Percentiles rank a stretch among this genome's conserved stretches.
Evolutionary conservation across 1,284 basidiomycete species (phyloP).

Genomic region (Mycena sp.): DNA sequence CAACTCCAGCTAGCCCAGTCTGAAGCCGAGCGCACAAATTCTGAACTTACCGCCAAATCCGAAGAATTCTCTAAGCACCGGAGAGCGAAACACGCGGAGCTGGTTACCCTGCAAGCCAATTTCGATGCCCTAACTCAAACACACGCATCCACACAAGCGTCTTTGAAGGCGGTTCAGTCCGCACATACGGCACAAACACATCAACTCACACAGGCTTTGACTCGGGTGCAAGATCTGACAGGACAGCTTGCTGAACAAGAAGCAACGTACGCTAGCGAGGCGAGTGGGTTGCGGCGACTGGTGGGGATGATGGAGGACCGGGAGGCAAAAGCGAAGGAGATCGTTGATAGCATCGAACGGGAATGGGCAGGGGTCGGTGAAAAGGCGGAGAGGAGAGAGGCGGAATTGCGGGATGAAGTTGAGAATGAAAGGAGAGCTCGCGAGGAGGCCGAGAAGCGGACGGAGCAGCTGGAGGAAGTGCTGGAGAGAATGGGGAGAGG

Average conservation of each 20-base stretch:
- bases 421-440: constrained; percentile 69
- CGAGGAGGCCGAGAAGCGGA: constrained; percentile 68
- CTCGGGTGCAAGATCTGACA: constrained; percentile 75
- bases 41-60: constrained; percentile 69
- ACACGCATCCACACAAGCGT: constrained; percentile 66
- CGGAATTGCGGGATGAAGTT: constrained; percentile 69
- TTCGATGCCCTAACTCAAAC: constrained; percentile 76
- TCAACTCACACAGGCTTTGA: constrained; percentile 76
- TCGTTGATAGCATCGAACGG: constrained; percentile 80
- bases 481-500: constrained; percentile 72
- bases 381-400: constrained; percentile 73
- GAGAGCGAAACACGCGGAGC: constrained; percentile 76
- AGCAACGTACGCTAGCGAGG: constrained; percentile 79
- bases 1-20: constrained; percentile 78
- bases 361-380: constrained; percentile 81
- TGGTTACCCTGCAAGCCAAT: constrained; percentile 76
- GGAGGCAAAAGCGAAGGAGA: constrained; percentile 79
- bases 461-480: constrained; percentile 70
- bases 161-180: constrained; percentile 75
- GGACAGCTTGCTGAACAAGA: constrained; percentile 84
- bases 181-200: constrained; percentile 72
- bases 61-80: constrained; percentile 81
- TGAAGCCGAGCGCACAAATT: constrained; percentile 72
- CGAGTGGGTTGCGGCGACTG: constrained; percentile 73
- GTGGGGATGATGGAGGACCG: constrained; percentile 85